Evolutionary conservation across 1,139 yeast genomes (phyloP), one percentile per base, ranked within the genome.

Genomic region (Magnusiomyces suaveolens): DNA sequence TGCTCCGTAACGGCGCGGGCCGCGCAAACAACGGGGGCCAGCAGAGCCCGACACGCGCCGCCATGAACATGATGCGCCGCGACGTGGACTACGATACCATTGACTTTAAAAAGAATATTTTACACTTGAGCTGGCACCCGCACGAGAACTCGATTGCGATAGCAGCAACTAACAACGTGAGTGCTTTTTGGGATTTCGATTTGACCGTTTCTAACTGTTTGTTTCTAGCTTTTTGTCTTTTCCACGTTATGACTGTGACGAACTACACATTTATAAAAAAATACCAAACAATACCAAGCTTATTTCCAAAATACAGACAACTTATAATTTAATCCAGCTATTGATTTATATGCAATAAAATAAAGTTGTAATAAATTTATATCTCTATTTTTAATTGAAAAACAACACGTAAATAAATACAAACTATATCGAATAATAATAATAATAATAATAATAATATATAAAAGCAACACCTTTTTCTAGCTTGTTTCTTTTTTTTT

Each of bases 101-200:
- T 65, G 97, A 94, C 71, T 92, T 89, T 74, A 89, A 90, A 71
- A 90, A 90, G 78, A 86, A 89, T 72, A 90, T 94, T 61, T 78
- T 92, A 71, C 97, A 92, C 73, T 78, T 89, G 71, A 89, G 97
- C 68, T 94, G 99, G 98, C 98, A 94, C 75, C 98, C 98, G 60
- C 79, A 77, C 65, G 98, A 94, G 73, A 88, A 92, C 73, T 84
- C 95, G 52, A 96, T 94, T 62, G 98, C 98, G 48, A 87, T 94
- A 67, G 98, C 97, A 52, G 98, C 98, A 36, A 94, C 99, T 29
- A 94, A 94, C 74, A 94, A 94, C 73, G 78, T 87, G 66, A 85
- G 85, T 73, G 84, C 85, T 29, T 36, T 36, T 36, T 36, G 10
- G 16, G 3, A 8, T n/a, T 14, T 36, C 16, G 8, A 14, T 36